These are phyloP conservation scores for Botrytis elliptica DNA, from an alignment of 2,329 filamentous ascomycete genomes.

Conservation along the genomic window DNA sequence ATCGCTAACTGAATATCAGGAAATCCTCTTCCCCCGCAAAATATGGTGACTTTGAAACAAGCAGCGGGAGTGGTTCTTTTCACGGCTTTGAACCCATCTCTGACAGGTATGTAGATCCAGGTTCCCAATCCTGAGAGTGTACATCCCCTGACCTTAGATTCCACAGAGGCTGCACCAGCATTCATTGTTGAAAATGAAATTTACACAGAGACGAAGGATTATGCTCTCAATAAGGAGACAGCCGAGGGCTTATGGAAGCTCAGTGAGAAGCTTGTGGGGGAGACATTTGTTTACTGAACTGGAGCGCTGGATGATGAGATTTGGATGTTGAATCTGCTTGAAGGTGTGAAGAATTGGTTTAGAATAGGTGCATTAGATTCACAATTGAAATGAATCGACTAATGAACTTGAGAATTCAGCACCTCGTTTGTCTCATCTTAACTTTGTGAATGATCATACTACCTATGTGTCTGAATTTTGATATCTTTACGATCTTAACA, in stretches of 20 bases:
- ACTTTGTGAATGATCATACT: too few species aligned
- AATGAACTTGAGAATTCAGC: too few species aligned
- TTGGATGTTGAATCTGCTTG: background rate
- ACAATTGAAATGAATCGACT: too few species aligned
- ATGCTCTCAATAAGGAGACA: conserved; percentile 11
- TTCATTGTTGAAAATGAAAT: background rate
- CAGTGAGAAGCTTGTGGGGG: conserved; percentile 22
- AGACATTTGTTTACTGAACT: conserved; percentile 19
- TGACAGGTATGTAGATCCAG: background rate
- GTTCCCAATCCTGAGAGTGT: background rate
- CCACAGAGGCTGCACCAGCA: background rate
- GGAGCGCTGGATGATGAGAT: background rate
- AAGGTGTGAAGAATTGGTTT: too few species aligned
- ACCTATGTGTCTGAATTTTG: too few species aligned
- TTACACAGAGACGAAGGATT: background rate
- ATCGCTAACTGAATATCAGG: background rate
- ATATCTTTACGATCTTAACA: accelerated
- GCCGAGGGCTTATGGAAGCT: conserved; percentile 22
- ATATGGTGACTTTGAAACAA: conserved; percentile 4
- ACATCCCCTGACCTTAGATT: too few species aligned
- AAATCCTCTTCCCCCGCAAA: background rate
- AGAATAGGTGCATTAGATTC: too few species aligned
- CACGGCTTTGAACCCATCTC: background rate
- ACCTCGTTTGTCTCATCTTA: too few species aligned
- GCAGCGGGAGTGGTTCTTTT: conserved; percentile 3